Percentiles rank a stretch among this genome's conserved stretches.
phyloP scores from a whole-genome alignment of 768 basidiomycete genomes.

The Postia placenta region DNA sequence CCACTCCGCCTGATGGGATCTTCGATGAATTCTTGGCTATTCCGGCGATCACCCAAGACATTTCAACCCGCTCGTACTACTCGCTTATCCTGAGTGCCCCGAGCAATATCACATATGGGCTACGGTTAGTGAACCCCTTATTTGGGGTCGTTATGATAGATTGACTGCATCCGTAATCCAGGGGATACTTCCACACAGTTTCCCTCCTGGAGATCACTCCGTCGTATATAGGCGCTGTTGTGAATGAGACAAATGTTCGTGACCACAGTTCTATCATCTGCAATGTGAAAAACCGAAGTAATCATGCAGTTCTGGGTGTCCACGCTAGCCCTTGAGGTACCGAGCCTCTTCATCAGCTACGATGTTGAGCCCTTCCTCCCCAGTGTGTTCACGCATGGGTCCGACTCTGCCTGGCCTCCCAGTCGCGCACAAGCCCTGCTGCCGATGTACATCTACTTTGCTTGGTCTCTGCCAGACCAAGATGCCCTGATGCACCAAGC shows the following conservation, averaged over 20 bases:
- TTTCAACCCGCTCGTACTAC: constrained; percentile 34
- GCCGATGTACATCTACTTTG: constrained; percentile 40
- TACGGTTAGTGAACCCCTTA: neutral
- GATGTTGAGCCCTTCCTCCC: constrained; percentile 48
- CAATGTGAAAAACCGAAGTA: too few species aligned
- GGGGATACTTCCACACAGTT: constrained; percentile 34
- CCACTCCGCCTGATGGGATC: constrained; percentile 40
- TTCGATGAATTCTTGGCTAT: constrained; percentile 50
- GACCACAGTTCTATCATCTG: neutral
- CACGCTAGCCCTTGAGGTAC: constrained; percentile 27
- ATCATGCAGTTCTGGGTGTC: constrained; percentile 40
- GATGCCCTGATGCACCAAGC: constrained; percentile 39
- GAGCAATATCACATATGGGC: neutral
- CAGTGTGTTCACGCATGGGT: constrained; percentile 31
- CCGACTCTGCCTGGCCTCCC: constrained; percentile 42
- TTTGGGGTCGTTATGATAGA: too few species aligned
- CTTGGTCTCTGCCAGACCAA: constrained; percentile 33
- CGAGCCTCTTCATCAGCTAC: constrained; percentile 35
- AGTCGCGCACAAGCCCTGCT: constrained; percentile 30
- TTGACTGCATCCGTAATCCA: neutral
- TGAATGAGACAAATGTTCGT: constrained; percentile 38
- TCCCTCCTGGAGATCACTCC: constrained; percentile 33
- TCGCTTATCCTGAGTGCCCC: constrained; percentile 37
- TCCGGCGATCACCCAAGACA: constrained; percentile 31
- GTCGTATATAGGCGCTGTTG: constrained; percentile 32